These are phyloP conservation scores for Cynara cardunculus DNA, from an alignment of 129 eudicot genomes.

Conservation along the genomic window DNA sequence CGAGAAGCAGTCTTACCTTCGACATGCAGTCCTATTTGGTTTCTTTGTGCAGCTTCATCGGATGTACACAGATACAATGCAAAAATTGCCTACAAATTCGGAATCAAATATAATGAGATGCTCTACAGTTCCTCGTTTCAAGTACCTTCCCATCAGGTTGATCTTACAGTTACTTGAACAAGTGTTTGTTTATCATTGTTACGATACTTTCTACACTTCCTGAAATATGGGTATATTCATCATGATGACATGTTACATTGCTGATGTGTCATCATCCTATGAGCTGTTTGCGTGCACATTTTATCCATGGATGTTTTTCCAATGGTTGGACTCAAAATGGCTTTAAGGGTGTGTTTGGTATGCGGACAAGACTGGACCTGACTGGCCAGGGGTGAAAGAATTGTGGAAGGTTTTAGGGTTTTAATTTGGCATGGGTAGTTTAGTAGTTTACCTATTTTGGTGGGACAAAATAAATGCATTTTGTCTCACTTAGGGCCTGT, in stretches of 20 bases:
- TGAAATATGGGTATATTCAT: background rate
- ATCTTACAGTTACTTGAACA: background rate
- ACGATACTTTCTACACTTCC: background rate
- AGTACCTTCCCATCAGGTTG: slow-evolving; percentile 97
- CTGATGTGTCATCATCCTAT: background rate
- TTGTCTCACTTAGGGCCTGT: background rate
- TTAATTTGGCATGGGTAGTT: background rate
- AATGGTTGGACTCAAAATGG: no score
- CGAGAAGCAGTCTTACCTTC: slow-evolving; percentile 79
- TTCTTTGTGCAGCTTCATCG: slow-evolving; percentile 93
- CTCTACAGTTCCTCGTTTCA: slow-evolving; percentile 91
- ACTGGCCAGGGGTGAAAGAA: background rate
- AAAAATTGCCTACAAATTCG: slow-evolving; percentile 72
- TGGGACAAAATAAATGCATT: no score
- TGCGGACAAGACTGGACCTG: background rate
- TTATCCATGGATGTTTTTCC: background rate
- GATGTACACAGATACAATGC: slow-evolving; percentile 68
- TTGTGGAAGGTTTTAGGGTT: background rate
- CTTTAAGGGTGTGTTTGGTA: no score
- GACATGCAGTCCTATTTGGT: slow-evolving; percentile 91
- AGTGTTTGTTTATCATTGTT: background rate
- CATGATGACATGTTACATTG: background rate
- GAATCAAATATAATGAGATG: slow-evolving; percentile 96
- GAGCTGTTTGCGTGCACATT: background rate
- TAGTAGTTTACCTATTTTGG: background rate